phyloP scores from a whole-genome alignment of 306 rosid species.

The Astragalus glycyphyllos region DNA sequence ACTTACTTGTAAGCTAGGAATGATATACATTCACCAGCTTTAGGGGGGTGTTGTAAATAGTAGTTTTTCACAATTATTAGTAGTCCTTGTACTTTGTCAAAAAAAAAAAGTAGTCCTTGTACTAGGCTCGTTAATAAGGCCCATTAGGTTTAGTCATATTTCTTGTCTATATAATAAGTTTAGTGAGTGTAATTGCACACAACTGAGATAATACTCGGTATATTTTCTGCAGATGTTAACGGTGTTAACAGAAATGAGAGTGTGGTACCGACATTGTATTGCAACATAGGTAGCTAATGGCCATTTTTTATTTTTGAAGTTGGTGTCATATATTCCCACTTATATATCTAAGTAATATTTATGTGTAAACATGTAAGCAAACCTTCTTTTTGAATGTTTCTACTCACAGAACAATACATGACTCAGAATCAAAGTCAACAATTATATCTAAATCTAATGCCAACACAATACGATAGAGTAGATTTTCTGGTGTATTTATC shows the following conservation, averaged over 20 bases:
- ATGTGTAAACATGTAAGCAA: conserved; percentile 3
- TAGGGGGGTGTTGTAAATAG: too few species aligned
- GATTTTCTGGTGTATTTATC: conserved; percentile 15
- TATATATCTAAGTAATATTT: neutral
- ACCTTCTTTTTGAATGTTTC: conserved; percentile 24
- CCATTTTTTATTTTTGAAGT: conserved; percentile 29
- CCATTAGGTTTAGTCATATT: too few species aligned
- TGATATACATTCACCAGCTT: too few species aligned
- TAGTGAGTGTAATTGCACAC: too few species aligned
- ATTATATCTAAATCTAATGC: conserved; percentile 34
- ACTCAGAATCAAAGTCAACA: conserved; percentile 31
- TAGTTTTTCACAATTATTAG: too few species aligned
- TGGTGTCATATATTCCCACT: conserved; percentile 19
- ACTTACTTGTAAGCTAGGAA: too few species aligned
- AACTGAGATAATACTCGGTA: too few species aligned
- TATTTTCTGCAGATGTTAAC: too few species aligned
- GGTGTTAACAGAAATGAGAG: conserved; percentile 10
- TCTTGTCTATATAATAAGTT: too few species aligned
- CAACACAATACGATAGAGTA: conserved; percentile 32
- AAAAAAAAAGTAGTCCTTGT: too few species aligned
- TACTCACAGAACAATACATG: neutral
- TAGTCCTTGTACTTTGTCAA: too few species aligned
- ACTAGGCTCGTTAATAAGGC: too few species aligned
- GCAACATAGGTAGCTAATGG: conserved; percentile 20
- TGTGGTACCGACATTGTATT: neutral